Evolutionary conservation across 352 stramenopile species (phyloP), one percentile per base, ranked within the genome.

Genomic region (Elongisporangium prolatum): DNA sequence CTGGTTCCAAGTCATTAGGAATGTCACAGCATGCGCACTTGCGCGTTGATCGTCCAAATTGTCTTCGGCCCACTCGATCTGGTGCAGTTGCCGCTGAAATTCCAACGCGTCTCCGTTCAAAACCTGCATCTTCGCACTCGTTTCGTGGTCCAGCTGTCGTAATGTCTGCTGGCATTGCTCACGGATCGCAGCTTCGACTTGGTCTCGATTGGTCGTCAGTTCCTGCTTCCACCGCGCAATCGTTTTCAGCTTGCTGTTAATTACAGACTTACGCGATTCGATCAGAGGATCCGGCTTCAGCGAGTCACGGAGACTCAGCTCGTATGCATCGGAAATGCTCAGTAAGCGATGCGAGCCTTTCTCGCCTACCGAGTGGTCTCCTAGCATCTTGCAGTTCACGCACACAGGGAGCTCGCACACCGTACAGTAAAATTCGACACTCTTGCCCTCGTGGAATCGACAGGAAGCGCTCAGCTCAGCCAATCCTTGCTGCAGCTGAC

Each of bases 381-480:
- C 85, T 3, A 89, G 51, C 80, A 92, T 89, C 67, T 92, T 92
- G 69, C 85, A 92, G 54, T 80, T 79, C 22, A 94, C 80, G 22
- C 82, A 94, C 10, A 92, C 75, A 0, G 80, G 75, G 2, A 74
- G 56, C 8, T 74, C 63, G 49, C 85, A 94, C 21, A 83, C 60
- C 0, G 77, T 68, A 54, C 80, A 94, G 53, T 84, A 94, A 54
- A 94, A 91, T 62, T 94, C 85, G 48, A 91, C 74, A 40, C 67
- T 73, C 48, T 91, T 90, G 52, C 34, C 61, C 4, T 67, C 59
- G 18, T 94, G 85, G 4, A 67, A 50, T 14, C 61, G 61, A 34
- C 80, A 92, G 8, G 34, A 64, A 5, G 57, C 57, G 7, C 67
- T 64, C n/a, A 72, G 64, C 24, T 77, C 63, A 2, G 63, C 51